A percentile compares a stretch with the other conserved stretches of the same genome.
phyloP scores from a whole-genome alignment of 2,329 filamentous ascomycete genomes.

The Aspergillus sp. region DNA sequence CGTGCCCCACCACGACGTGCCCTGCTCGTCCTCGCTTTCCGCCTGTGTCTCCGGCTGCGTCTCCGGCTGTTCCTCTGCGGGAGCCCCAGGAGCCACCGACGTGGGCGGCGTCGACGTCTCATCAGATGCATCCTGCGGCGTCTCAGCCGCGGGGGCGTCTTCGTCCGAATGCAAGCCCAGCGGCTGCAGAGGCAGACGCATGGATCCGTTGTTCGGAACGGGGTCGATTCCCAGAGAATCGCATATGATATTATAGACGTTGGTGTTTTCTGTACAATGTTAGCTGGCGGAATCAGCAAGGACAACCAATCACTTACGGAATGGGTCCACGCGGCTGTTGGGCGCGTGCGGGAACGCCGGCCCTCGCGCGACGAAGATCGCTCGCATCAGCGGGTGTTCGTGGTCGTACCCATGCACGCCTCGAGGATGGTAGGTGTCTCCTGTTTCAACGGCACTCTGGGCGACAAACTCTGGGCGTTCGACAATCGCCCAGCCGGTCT shows the following conservation, averaged over 20 bases:
- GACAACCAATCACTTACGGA: too few species aligned
- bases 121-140: not conserved
- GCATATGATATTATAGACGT: slow-evolving; percentile 91
- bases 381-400: slow-evolving; percentile 88
- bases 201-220: slow-evolving; percentile 75
- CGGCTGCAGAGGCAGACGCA: slow-evolving; percentile 43
- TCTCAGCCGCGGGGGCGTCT: slow-evolving; percentile 16
- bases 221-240: slow-evolving; percentile 70
- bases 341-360: slow-evolving; percentile 82
- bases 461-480: slow-evolving; percentile 70
- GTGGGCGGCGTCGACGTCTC: not conserved
- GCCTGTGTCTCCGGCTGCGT: slow-evolving; percentile 10
- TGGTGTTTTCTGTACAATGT: slow-evolving; percentile 89
- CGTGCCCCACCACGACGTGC: slow-evolving; percentile 22
- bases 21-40: slow-evolving; percentile 12
- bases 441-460: slow-evolving; percentile 53
- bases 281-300: too few species aligned
- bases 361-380: slow-evolving; percentile 85
- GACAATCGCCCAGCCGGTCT: slow-evolving; percentile 87
- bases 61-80: slow-evolving; percentile 3
- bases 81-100: slow-evolving; percentile 1
- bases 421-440: slow-evolving; percentile 62
- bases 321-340: slow-evolving; percentile 68
- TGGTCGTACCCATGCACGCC: slow-evolving; percentile 94
- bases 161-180: slow-evolving; percentile 37